Evolutionary conservation across 2,329 filamentous ascomycete species (phyloP), one percentile per base, ranked within the genome.

Genomic region (Tricladium varicosporioides): DNA sequence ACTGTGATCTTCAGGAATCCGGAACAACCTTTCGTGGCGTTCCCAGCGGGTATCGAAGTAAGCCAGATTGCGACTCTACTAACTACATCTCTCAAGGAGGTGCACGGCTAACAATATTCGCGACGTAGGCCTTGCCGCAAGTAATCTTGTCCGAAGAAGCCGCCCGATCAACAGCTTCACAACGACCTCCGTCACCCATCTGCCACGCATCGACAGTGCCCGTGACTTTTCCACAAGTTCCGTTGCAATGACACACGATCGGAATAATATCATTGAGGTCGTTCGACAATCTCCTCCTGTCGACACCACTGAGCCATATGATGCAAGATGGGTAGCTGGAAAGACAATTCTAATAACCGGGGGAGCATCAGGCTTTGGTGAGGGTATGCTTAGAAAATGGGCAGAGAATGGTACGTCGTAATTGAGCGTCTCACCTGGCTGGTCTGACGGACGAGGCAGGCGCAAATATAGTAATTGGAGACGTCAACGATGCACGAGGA

Each of bases 281-380:
- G 48, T 49, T 8, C 58, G 61, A 18, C 67, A 70, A 47, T 71
- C 69, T 1, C 56, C 57, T 10, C 78, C 79, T 8, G 65, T 83
- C 51, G 78, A 83, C 62, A 66, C 74, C 27, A 72, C 70, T 13
- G 65, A 68, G 33, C 72, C 76, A 1, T 80, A 77, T 65, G 74
- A 80, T 60, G 62, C 72, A 1, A 64, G 72, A 7, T 76, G 73
- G 57, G 73, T 86, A 33, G 71, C 72, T 7, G 76, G 72, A 63
- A 86, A 85, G 68, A 83, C 78, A 0, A 80, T 88, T 51, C 65
- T 87, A 57, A 81, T 88, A 62, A 88, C 85, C 0, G 85, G 85
- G 47, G 85, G 82, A 27, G 83, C 85, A 18, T 83, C 81, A 55
- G 83, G 83, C 7, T 76, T 86, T 59, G 84, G 84, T 2, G 78